Evolutionary conservation across 345 rosid species (phyloP).

Genomic region (Gossypium stocksii): DNA sequence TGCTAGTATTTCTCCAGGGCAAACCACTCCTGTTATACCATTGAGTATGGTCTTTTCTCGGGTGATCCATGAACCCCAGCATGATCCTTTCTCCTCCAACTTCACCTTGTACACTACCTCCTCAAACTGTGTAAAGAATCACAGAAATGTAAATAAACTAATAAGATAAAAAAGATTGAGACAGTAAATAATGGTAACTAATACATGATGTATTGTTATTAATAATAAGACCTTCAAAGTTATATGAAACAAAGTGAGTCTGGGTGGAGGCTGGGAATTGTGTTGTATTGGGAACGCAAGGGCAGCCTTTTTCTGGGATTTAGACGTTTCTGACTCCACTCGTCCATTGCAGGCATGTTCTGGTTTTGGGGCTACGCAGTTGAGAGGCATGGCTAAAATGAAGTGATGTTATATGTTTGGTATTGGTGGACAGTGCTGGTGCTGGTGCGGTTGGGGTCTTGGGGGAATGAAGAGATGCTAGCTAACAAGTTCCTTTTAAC

Average conservation of each 20-base stretch:
- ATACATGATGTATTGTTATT: background rate
- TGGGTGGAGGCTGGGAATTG: constrained; percentile 43
- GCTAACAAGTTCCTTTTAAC: constrained; percentile 22
- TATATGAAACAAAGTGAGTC: constrained; percentile 46
- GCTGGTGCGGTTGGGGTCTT: background rate
- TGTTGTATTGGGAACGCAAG: constrained; percentile 35
- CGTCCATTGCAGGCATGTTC: constrained; percentile 33
- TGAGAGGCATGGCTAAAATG: constrained; percentile 38
- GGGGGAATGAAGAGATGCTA: constrained; percentile 27
- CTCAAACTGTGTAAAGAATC: constrained; percentile 63
- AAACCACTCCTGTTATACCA: constrained; percentile 78
- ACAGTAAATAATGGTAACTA: background rate
- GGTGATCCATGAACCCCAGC: constrained; percentile 53
- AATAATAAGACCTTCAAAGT: constrained; percentile 65
- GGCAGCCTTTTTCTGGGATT: constrained; percentile 36
- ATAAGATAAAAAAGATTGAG: background rate
- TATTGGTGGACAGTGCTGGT: constrained; percentile 11
- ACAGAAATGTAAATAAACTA: constrained; percentile 5
- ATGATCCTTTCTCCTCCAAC: constrained; percentile 44
- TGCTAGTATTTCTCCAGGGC: constrained; percentile 94
- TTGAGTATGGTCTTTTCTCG: constrained; percentile 76
- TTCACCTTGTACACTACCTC: constrained; percentile 86
- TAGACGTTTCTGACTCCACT: constrained; percentile 41
- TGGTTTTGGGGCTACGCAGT: constrained; percentile 54
- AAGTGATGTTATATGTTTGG: constrained; percentile 9